These are phyloP conservation scores for Amanita brunnescens DNA, from an alignment of 768 basidiomycete genomes.

Conservation along the genomic window DNA sequence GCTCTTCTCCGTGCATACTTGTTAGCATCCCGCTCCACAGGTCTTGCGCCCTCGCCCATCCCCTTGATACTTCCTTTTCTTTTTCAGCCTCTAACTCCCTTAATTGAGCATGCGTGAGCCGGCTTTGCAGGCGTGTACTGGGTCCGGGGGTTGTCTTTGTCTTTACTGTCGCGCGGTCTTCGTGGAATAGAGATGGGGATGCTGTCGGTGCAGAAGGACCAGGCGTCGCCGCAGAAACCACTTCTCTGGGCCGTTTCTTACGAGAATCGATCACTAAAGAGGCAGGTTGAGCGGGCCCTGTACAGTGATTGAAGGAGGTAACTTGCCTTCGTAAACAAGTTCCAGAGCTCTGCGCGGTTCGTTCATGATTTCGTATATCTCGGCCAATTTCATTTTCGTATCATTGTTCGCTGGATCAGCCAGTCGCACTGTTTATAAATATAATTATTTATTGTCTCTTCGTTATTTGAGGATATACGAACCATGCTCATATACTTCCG, in stretches of 20 bases:
- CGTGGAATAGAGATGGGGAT: slow-evolving; percentile 53
- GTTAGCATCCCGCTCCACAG: slow-evolving; percentile 50
- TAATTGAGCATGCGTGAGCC: slow-evolving; percentile 51
- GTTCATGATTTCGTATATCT: slow-evolving; percentile 78
- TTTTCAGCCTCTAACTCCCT: slow-evolving; percentile 55
- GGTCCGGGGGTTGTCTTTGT: slow-evolving; percentile 21
- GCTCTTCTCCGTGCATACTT: slow-evolving; percentile 27
- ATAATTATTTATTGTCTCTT: background rate
- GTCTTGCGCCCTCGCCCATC: slow-evolving; percentile 52
- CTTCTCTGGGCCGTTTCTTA: slow-evolving; percentile 32
- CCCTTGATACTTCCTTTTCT: slow-evolving; percentile 53
- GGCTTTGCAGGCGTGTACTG: slow-evolving; percentile 25
- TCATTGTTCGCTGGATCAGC: slow-evolving; percentile 72
- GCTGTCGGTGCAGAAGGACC: slow-evolving; percentile 12
- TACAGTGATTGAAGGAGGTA: background rate
- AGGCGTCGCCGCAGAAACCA: slow-evolving; percentile 9
- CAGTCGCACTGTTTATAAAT: slow-evolving; percentile 46
- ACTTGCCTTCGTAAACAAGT: slow-evolving; percentile 71
- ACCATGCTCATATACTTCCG: slow-evolving; percentile 82
- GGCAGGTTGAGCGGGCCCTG: background rate
- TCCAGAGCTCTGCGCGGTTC: slow-evolving; percentile 77
- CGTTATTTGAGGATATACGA: slow-evolving; percentile 12
- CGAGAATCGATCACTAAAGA: slow-evolving; percentile 50
- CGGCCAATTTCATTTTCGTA: slow-evolving; percentile 84
- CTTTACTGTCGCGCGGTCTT: slow-evolving; percentile 34